Base-by-base conservation (phyloP, 2,329 filamentous ascomycete species). In the Juglanconis oblonga region DNA sequence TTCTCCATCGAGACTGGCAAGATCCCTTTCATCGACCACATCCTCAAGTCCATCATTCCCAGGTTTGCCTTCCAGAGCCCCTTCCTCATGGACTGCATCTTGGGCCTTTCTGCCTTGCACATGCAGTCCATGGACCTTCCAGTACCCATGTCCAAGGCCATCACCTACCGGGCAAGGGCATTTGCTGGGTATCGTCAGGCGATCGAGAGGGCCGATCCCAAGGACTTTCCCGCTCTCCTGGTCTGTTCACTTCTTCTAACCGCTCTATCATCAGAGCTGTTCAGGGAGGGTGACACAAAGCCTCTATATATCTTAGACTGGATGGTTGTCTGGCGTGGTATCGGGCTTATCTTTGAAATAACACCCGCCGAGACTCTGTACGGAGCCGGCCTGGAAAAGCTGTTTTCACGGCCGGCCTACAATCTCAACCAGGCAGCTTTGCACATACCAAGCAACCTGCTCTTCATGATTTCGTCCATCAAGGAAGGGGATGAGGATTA, bases 261-360 rank as follows among this genome's bases (percentile, higher is more conserved):
- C 32, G 81, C 76, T 5, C 70, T 84, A 5, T 78, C 80, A 9
- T 80, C 80, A 5, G 74, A 82, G 57, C 72, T 72, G 55, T 84
- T 85, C 66, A 76, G 81, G 3, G 79, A 82, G n/a, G 68, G 72
- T 0, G 73, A 78, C 52, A 69, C 69, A 17, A 74, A 72, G 49
- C 74, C 76, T 1, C 73, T 85, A 2, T 83, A 79, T 65, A 77
- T 85, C 35, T 68, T 84, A 49, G 78, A 84, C 66, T 86, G 83
- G 82, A 80, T 85, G 70, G 65, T 77, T 3, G 73, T 85, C 11
- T 86, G 82, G 81, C 73, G 77, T 9, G 82, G 82, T 9, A 84
- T 80, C 32, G 75, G 79, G 35, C 68, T 81, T 14, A 80, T 85
- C 35, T 71, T 83, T 44, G 70, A 78, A 0, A 62, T 79, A 11